Base-by-base conservation (phyloP, 176 grass and related monocot species). In the Juncus inflexus region DNA sequence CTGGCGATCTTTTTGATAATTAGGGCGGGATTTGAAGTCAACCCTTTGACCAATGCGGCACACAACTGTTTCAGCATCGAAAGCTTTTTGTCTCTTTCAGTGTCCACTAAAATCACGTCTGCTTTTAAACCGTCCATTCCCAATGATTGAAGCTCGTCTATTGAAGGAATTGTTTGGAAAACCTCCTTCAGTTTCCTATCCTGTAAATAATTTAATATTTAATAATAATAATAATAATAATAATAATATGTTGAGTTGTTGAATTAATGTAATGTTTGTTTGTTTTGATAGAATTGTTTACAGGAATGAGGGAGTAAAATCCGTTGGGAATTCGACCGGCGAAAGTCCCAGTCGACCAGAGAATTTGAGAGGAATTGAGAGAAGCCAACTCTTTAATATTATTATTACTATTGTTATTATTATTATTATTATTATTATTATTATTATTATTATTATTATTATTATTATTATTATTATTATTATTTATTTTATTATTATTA, bases 1-100 rank as follows among this genome's bases (percentile, higher is more conserved):
- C 89, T 81, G 55, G 94, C 94, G 72, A 99, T 99, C 55, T 99
- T 99, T 80, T 99, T 99, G 66, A 99, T 99, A 64, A 92, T 73
- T 72, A 86, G 77, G 75, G 85, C 85, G 64, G 94, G 83, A 76
- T 85, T 99, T 72, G 76, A 81, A 52, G 81, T 86, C 68, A 99
- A 62, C 52, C 94, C 89, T 82, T 90, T 99, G 53, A 90, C 90
- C 61, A 90, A 79, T 59, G 89, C 94, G 13, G 75, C 63, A 75
- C 80, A 89, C 69, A 99, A 85, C 62, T 99, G 94, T 68, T 99
- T 99, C 76, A 90, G 67, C 88, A 92, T 99, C 60, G 74, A 90
- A 83, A 99, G 78, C 47, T 99, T 99, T 67, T 82, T 99, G 77
- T 99, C 94, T 83, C 80, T 99, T 52, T 99, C 89, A 13, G 75